Base-by-base conservation (phyloP, 371 early-diverging fungal genomes). In the Syncephalis fuscata region DNA sequence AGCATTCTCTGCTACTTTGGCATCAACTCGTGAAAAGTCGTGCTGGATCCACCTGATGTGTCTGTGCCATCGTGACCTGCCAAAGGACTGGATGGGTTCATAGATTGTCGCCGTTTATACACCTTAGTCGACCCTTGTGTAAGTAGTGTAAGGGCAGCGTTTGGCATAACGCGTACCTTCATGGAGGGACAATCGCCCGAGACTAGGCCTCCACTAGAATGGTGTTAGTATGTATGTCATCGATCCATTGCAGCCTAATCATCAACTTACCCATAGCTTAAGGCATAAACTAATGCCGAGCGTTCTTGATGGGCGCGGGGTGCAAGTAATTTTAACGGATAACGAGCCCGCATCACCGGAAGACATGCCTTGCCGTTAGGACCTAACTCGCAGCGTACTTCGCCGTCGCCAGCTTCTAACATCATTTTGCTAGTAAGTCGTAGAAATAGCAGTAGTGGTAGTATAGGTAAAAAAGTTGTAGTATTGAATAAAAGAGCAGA, bases 121-220 rank as follows among this genome's bases (percentile, higher is more conserved):
- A 88, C 74, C 53, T 85, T 85, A 45, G 85, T 84, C 24, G 72
- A 75, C 9, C 80, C 85, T 56, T 85, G 86, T 1, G 85, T 83
- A 50, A 84, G 65, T 14, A 88, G 55, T 15, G 77, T 45, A 9
- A 88, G 56, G 14, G 67, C 68, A 3, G 72, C 66, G 15, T 59
- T 52, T n/a, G 50, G 25, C n/a, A 63, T 62, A 0, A 74, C 62
- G 1, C 53, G 47, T 4, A 80, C 58, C 39, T 56, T 45, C 26
- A 85, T 58, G 42, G 63, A 49, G 32, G 82, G 65, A 20, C 37
- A 54, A 53, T 88, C 88, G 2, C 82, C 82, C 51, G 73, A 70
- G 16, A 88, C 74, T 14, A 84, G 57, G 8, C 88, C 88, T 19
- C 88, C 88, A 43, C 88, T 85, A 50, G 78, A 82, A 23, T n/a